Percentiles rank a stretch among this genome's conserved stretches.
Evolutionary conservation across 768 basidiomycete species (phyloP).

Genomic region (Candolleomyces efflorescens): DNA sequence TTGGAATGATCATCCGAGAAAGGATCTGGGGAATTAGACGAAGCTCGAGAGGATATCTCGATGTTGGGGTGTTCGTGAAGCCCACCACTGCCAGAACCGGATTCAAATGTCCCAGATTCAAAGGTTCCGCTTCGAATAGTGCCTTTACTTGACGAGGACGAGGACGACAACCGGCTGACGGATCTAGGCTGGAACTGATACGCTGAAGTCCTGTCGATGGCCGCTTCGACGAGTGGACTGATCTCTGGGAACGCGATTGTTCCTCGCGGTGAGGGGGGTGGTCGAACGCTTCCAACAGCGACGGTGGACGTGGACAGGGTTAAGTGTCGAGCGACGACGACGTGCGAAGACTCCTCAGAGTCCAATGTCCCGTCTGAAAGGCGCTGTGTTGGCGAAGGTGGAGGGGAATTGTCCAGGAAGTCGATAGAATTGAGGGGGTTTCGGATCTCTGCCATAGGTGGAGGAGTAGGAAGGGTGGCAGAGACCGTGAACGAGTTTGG

Average conservation of each 20-base stretch:
- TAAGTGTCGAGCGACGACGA: conserved; percentile 55
- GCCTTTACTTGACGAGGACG: too few relatives aligned
- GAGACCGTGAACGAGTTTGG: conserved; percentile 15
- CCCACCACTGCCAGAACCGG: too few relatives aligned
- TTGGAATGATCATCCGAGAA: not conserved
- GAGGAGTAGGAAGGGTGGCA: conserved; percentile 32
- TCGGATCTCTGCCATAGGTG: conserved; percentile 55
- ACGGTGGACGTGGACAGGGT: conserved; percentile 44
- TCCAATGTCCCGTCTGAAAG: conserved; percentile 38
- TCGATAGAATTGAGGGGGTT: conserved; percentile 16
- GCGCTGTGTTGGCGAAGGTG: conserved; percentile 14
- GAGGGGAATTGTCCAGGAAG: not conserved
- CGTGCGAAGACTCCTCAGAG: conserved; percentile 21
- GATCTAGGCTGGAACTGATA: not conserved
- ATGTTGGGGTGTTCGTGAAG: not conserved
- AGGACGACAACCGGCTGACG: not conserved
- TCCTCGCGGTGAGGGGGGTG: not conserved
- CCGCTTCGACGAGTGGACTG: not conserved
- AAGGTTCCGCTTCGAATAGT: too few relatives aligned
- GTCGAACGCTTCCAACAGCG: conserved; percentile 28
- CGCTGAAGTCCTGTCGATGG: not conserved
- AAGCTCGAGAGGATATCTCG: not conserved
- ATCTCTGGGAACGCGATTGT: conserved; percentile 55
- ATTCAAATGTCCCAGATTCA: not conserved
- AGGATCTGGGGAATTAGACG: too few relatives aligned